Evolutionary conservation across 306 rosid species (phyloP).

Genomic region (Argentina anserina): DNA sequence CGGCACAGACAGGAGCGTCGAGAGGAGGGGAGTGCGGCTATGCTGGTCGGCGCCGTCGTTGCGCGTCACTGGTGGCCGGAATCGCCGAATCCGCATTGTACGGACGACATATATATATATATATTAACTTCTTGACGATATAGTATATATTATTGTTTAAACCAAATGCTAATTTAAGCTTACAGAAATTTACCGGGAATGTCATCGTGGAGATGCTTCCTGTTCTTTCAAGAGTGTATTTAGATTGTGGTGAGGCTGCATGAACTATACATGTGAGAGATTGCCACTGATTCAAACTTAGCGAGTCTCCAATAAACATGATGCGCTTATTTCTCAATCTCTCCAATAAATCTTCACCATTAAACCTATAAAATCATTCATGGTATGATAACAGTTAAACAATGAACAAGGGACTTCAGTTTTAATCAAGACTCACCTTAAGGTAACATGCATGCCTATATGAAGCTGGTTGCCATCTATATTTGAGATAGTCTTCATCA

Average conservation of each 20-base stretch:
- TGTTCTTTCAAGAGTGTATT: background rate
- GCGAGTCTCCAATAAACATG: constrained; percentile 38
- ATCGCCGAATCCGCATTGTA: no score
- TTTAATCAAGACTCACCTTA: constrained; percentile 28
- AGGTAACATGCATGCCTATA: constrained; percentile 41
- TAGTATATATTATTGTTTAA: background rate
- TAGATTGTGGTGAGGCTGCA: constrained; percentile 1
- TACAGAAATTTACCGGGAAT: constrained; percentile 20
- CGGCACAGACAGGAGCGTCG: no score
- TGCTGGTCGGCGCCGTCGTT: no score
- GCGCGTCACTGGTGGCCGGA: no score
- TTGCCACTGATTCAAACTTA: constrained; percentile 40
- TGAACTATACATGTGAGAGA: constrained; percentile 39
- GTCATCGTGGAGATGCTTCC: constrained; percentile 18
- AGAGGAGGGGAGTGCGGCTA: no score
- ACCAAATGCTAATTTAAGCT: background rate
- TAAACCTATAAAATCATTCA: constrained; percentile 22
- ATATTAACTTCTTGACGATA: background rate
- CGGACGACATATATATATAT: no score
- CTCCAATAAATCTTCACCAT: constrained; percentile 19
- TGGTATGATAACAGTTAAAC: background rate
- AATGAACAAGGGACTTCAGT: background rate
- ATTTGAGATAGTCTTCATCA: constrained; percentile 31
- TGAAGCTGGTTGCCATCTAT: constrained; percentile 33
- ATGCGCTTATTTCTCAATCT: constrained; percentile 23